phyloP scores from a whole-genome alignment of 768 basidiomycete genomes.

The Lactarius hengduanensis region DNA sequence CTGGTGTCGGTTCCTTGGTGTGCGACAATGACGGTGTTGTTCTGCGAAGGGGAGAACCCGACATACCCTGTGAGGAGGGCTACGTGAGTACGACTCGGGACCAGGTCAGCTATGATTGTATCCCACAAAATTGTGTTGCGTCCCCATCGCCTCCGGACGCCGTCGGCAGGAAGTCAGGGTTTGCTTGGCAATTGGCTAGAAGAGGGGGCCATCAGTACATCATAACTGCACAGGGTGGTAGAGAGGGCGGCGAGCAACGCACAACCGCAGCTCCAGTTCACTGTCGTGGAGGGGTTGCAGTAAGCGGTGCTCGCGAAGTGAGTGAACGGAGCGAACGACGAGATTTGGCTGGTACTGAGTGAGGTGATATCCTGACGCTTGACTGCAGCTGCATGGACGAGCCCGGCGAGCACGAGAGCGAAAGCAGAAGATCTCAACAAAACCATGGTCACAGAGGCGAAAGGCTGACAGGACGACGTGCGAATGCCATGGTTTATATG shows the following conservation, averaged over 20 bases:
- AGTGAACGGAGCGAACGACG: constrained; percentile 34
- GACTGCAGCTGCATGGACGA: background rate
- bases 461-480: too few relatives aligned
- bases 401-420: background rate
- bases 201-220: background rate
- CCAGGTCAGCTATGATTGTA: too few relatives aligned
- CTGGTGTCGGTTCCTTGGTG: constrained; percentile 41
- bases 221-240: background rate
- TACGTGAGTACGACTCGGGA: background rate
- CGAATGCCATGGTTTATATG: background rate
- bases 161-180: constrained; percentile 46
- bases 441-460: background rate
- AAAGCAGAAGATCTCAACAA: background rate
- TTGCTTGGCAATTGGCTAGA: constrained; percentile 47
- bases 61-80: constrained; percentile 45
- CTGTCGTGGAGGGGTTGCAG: constrained; percentile 33
- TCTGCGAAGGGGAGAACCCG: constrained; percentile 45
- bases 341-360: constrained; percentile 32
- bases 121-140: constrained; percentile 43
- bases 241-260: constrained; percentile 4
- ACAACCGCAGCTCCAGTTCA: constrained; percentile 36
- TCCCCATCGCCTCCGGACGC: constrained; percentile 50
- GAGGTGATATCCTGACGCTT: constrained; percentile 30
- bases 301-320: constrained; percentile 37
- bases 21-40: constrained; percentile 37